Evolutionary conservation across 257 asterid genomes (phyloP), one percentile per base, ranked within the genome.

Genomic region (Hygrophila difformis): DNA sequence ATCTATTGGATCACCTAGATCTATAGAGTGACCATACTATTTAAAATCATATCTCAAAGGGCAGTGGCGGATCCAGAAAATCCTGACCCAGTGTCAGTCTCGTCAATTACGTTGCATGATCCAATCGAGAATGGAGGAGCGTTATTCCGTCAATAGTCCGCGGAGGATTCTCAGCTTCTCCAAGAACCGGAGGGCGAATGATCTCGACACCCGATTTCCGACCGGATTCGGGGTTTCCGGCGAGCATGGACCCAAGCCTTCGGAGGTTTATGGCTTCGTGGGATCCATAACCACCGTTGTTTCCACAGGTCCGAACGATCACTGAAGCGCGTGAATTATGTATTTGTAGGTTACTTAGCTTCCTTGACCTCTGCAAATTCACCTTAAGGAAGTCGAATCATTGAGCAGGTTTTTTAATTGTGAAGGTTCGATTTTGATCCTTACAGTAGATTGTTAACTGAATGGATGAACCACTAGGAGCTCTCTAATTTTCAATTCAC

Each of bases 241-340:
- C 50, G 66, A 64, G 46, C 76, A 70, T 14, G 76, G 72, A 0
- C 94, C 89, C 49, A 89, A 82, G 50, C 82, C 69, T 44, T 77
- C 88, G 0, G 98, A 89, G 73, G 96, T 89, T 53, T 89, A 89
- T 59, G 95, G 97, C 1, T 81, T 88, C 55, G 94, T 88, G 45
- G 97, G 97, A 45, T 81, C 95, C 65, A 84, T 88, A 70, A 72
- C 94, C 31, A 76, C 93, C 43, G 89, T 81, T 47, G 93, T 88
- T 53, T 74, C 84, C 51, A 66, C 87, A 63, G 89, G 97, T 88
- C n/a, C n/a, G n/a, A n/a, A n/a, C n/a, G n/a, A 24, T 24, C 29
- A 24, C 5, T 24, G 29, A 24, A 24, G 29, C 7, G 29, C 5
- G 29, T 24, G 29, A 24, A 24, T 2, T 24, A 2, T 24, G 29